Evolutionary conservation across 2,329 filamentous ascomycete genomes (phyloP).

Genomic region (Botryotinia convoluta): DNA sequence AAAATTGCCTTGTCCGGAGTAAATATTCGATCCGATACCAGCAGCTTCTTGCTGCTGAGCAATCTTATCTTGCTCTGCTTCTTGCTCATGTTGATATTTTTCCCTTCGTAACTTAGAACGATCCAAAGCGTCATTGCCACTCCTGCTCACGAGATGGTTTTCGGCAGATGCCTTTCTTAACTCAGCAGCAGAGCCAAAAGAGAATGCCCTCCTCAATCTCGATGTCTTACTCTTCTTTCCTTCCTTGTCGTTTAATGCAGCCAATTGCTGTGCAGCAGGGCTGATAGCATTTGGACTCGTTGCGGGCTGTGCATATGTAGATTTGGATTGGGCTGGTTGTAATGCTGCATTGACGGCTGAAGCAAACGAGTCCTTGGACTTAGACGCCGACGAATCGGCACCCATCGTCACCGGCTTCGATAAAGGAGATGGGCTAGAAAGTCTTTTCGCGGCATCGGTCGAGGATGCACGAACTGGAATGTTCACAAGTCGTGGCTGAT

Average conservation of each 20-base stretch:
- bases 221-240: conserved; percentile 81
- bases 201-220: conserved; percentile 84
- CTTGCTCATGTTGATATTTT: conserved; percentile 58
- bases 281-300: conserved; percentile 41
- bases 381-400: conserved; percentile 47
- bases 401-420: conserved; percentile 68
- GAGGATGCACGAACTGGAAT: conserved; percentile 62
- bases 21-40: conserved; percentile 90
- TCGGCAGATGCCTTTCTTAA: conserved; percentile 72
- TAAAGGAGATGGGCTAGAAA: conserved; percentile 67
- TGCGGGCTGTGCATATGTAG: conserved; percentile 37
- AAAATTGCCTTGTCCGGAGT: conserved; percentile 77
- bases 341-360: conserved; percentile 39
- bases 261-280: conserved; percentile 78
- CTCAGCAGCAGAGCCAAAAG: conserved; percentile 93
- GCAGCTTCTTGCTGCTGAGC: conserved; percentile 88
- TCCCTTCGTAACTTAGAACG: conserved; percentile 64
- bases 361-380: conserved; percentile 45
- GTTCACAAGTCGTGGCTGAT: conserved; percentile 54
- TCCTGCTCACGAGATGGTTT: conserved; percentile 43
- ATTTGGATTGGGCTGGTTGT: conserved; percentile 33
- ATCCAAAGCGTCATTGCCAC: conserved; percentile 39
- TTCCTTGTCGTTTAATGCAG: conserved; percentile 83
- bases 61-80: conserved; percentile 88
- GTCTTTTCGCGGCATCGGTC: conserved; percentile 58